Evolutionary conservation across 2,329 filamentous ascomycete genomes (phyloP), one percentile per base, ranked within the genome.

Genomic region (Aspergillus sp.): DNA sequence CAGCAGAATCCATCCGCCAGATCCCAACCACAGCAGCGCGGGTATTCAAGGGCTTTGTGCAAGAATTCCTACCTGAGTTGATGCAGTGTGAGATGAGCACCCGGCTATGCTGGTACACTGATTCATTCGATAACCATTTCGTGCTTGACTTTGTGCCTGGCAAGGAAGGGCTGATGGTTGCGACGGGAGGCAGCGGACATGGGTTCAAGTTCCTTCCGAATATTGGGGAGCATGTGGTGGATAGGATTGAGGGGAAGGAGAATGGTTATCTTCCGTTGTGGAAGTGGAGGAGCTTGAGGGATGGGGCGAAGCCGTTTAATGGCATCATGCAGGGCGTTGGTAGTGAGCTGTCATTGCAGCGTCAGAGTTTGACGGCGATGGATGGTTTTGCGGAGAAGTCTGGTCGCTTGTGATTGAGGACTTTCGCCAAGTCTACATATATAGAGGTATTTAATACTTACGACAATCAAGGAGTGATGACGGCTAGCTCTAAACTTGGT

Each of bases 191-290:
- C 0, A 83, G 80, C 39, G 86, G 86, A 0, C 86, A 88, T 69
- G 86, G 78, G 0, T 88, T 87, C 70, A 88, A 87, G 65, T 87
- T 85, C 60, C 67, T 87, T 52, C 85, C 85, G 0, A 81, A 82
- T 3, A 79, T 88, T 63, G 85, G 85, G 1, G 80, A 81, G 39
- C 78, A 77, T 61, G 81, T 87, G 12, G 77, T 82, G 0, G 80
- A 85, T 61, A 78, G 80, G n/a, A 69, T 86, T 7, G 74, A 80
- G 60, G 75, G 78, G 2, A 63, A 57, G 18, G 67, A 69, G 1
- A 7, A 58, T 9, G 26, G 26, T 29, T 29, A 69, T 39, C 29
- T 68, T 10, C 54, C 63, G 29, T 56, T 62, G 14, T 70, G 68
- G 64, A 53, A 50, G 46, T 72, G 69, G 70, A 56, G 70, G 45